A percentile compares a stretch with the other conserved stretches of the same genome.
These are phyloP conservation scores for Cordyceps cateniannulata DNA, from an alignment of 2,329 filamentous ascomycete species.

Conservation along the genomic window DNA sequence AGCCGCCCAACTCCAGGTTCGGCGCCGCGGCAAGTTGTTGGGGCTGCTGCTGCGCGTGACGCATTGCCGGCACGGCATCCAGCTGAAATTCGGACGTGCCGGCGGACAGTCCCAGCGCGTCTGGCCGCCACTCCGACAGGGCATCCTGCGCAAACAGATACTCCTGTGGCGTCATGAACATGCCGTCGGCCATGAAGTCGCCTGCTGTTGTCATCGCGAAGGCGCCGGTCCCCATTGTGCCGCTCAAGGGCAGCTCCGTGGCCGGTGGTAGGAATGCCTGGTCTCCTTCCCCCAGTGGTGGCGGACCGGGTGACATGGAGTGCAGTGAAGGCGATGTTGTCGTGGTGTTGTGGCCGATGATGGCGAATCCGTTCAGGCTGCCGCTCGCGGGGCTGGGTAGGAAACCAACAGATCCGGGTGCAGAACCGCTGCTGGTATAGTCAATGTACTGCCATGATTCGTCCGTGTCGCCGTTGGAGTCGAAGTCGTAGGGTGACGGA, in stretches of 20 bases:
- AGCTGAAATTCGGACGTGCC: not conserved
- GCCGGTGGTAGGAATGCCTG: conserved; percentile 28
- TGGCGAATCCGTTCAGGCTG: conserved; percentile 44
- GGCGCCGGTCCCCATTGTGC: conserved; percentile 19
- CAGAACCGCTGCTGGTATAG: conserved; percentile 28
- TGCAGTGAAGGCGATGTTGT: conserved; percentile 21
- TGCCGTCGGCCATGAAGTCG: not conserved
- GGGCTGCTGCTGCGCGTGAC: not conserved
- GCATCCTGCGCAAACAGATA: conserved; percentile 31
- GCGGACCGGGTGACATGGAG: conserved; percentile 33
- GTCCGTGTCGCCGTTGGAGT: conserved; percentile 32
- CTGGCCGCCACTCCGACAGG: conserved; percentile 22
- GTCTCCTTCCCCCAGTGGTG: conserved; percentile 19
- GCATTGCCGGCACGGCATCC: not conserved
- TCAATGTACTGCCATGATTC: conserved; percentile 41
- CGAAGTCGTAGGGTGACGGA: conserved; percentile 33
- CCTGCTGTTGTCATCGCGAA: conserved; percentile 23
- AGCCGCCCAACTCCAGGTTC: not conserved
- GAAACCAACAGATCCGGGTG: conserved; percentile 35
- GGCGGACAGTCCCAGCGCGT: conserved; percentile 21
- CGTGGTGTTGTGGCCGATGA: conserved; percentile 34
- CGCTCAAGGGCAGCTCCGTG: conserved; percentile 23
- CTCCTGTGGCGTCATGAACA: conserved; percentile 32
- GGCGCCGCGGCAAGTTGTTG: conserved; percentile 1
- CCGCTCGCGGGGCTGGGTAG: conserved; percentile 44